Evolutionary conservation across 768 basidiomycete genomes (phyloP).

Genomic region (Dentipellis sp.): DNA sequence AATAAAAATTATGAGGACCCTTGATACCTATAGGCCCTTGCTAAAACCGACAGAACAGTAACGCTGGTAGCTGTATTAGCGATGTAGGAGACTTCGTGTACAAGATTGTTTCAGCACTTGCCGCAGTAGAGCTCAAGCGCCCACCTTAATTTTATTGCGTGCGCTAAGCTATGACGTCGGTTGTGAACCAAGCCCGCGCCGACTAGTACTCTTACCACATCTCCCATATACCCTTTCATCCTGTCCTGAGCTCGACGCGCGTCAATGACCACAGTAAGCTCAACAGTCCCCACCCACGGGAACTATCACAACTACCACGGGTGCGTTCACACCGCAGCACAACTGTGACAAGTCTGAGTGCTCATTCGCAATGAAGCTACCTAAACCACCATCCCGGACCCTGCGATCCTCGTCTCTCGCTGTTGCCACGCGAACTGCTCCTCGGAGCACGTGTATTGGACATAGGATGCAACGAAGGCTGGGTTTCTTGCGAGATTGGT

Average conservation of each 20-base stretch:
- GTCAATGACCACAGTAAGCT: slow-evolving; percentile 7
- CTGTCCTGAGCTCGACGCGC: not conserved
- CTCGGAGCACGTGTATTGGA: slow-evolving; percentile 57
- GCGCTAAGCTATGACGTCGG: too few relatives aligned
- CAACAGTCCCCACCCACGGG: slow-evolving; percentile 9
- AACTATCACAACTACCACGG: slow-evolving; percentile 17
- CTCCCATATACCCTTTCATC: too few relatives aligned
- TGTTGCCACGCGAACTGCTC: slow-evolving; percentile 50
- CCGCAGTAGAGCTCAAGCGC: too few relatives aligned
- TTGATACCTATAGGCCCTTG: too few relatives aligned
- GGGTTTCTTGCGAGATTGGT: slow-evolving; percentile 85
- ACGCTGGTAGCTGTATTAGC: too few relatives aligned
- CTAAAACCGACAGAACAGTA: too few relatives aligned
- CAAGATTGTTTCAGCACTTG: too few relatives aligned
- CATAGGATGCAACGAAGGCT: slow-evolving; percentile 82
- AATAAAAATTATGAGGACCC: too few relatives aligned
- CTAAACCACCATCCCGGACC: slow-evolving; percentile 7
- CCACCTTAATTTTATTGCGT: too few relatives aligned
- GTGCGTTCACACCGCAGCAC: not conserved
- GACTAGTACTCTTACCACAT: too few relatives aligned
- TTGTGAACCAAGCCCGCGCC: too few relatives aligned
- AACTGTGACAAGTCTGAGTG: not conserved
- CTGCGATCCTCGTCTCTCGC: slow-evolving; percentile 52
- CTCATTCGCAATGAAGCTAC: slow-evolving; percentile 1
- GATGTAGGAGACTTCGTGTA: too few relatives aligned